These are phyloP conservation scores for Pyricularia grisea DNA, from an alignment of 2,329 filamentous ascomycete species.

Conservation along the genomic window DNA sequence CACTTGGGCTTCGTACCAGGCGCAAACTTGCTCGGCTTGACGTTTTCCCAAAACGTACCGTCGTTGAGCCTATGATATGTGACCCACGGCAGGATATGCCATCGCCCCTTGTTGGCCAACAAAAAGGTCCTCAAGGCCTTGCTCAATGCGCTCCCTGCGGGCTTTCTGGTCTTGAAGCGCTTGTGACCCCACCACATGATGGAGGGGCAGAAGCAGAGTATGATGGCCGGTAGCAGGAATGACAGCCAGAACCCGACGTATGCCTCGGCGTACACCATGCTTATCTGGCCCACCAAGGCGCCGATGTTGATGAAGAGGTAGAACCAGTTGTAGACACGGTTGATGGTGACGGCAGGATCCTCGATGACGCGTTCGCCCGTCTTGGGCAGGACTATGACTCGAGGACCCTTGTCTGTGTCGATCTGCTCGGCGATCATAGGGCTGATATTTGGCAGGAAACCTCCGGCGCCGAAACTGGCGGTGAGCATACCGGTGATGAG, in stretches of 20 bases:
- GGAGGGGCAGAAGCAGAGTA: slow-evolving; percentile 46
- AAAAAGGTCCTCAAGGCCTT: slow-evolving; percentile 41
- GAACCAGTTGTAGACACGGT: slow-evolving; percentile 59
- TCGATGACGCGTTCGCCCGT: slow-evolving; percentile 55
- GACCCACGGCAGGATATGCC: slow-evolving; percentile 7
- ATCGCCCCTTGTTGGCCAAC: slow-evolving; percentile 8
- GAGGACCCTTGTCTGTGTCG: slow-evolving; percentile 33
- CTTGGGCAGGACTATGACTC: slow-evolving; percentile 39
- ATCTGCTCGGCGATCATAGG: slow-evolving; percentile 60
- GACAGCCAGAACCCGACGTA: slow-evolving; percentile 57
- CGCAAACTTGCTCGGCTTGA: slow-evolving; percentile 10
- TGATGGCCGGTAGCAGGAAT: slow-evolving; percentile 45
- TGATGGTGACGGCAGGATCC: slow-evolving; percentile 52
- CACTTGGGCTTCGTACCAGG: slow-evolving; percentile 6
- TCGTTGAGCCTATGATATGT: slow-evolving; percentile 9
- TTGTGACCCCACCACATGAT: slow-evolving; percentile 43
- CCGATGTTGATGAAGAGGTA: slow-evolving; percentile 55
- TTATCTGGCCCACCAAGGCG: slow-evolving; percentile 40
- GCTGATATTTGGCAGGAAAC: slow-evolving; percentile 67
- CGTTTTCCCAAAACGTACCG: slow-evolving; percentile 11
- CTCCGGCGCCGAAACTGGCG: slow-evolving; percentile 56
- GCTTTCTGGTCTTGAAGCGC: slow-evolving; percentile 42
- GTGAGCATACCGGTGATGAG: slow-evolving; percentile 51
- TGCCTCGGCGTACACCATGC: slow-evolving; percentile 54
- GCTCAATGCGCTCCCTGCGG: slow-evolving; percentile 47